Conservation (phyloP, 208 protist species). For the Wallacemonas collosoma region DNA sequence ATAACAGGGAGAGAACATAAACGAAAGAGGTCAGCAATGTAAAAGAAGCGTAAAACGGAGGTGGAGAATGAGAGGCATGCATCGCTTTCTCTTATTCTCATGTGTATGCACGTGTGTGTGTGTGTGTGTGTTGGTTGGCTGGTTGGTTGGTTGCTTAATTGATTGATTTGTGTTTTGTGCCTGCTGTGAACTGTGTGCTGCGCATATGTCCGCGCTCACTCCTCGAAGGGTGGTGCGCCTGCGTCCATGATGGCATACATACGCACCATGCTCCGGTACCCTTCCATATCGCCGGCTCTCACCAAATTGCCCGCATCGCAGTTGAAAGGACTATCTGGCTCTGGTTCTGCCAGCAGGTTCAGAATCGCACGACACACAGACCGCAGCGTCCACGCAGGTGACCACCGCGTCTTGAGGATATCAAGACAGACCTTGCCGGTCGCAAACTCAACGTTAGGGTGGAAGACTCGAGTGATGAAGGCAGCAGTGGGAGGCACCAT, state of each 20-base stretch:
- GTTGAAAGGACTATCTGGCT: constrained; percentile 86
- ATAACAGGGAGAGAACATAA: no score
- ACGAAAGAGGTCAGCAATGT: no score
- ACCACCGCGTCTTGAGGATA: constrained; percentile 91
- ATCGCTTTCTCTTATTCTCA: no score
- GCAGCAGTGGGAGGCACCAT: constrained; percentile 74
- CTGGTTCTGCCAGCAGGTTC: constrained; percentile 77
- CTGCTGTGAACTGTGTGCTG: no score
- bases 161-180: no score
- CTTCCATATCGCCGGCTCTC: constrained; percentile 62
- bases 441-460: constrained; percentile 91
- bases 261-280: constrained; percentile 65
- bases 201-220: background rate
- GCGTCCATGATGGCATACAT: constrained; percentile 80
- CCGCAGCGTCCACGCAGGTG: constrained; percentile 89
- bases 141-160: no score
- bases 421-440: constrained; percentile 90
- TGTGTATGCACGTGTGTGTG: no score
- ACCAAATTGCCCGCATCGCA: constrained; percentile 93
- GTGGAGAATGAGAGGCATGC: no score
- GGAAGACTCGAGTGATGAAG: constrained; percentile 90
- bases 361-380: constrained; percentile 85
- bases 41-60: no score
- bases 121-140: no score
- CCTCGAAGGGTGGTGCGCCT: constrained; percentile 49